These are phyloP conservation scores for Boletales sp. DNA, from an alignment of 768 basidiomycete species.

Conservation along the genomic window DNA sequence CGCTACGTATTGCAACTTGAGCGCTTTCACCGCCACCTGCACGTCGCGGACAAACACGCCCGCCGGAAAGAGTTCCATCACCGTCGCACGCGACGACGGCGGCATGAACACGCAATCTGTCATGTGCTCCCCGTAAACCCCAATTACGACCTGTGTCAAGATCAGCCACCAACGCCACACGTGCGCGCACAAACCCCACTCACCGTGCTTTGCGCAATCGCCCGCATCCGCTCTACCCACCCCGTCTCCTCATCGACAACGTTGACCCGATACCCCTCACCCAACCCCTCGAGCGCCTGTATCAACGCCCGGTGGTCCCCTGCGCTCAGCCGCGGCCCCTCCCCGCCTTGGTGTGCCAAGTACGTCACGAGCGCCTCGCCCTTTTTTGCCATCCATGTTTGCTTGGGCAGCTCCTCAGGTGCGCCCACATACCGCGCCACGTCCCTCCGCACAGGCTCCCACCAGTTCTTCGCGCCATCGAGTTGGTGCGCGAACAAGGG, in stretches of 20 bases:
- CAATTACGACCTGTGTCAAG: constrained; percentile 49
- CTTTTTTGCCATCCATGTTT: constrained; percentile 14
- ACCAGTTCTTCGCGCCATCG: constrained; percentile 58
- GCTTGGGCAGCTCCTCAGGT: constrained; percentile 14
- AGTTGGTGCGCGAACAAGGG: constrained; percentile 38
- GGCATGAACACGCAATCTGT: constrained; percentile 72
- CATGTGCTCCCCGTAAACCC: constrained; percentile 57
- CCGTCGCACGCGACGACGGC: constrained; percentile 51
- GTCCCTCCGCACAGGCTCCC: constrained; percentile 51
- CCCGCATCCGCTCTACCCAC: constrained; percentile 62
- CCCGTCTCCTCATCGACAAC: constrained; percentile 48
- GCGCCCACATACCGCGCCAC: constrained; percentile 43
- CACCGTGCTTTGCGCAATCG: constrained; percentile 68
- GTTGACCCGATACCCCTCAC: constrained; percentile 52
- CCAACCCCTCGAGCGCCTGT: constrained; percentile 50
- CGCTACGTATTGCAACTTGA: constrained; percentile 56
- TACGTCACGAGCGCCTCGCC: constrained; percentile 60
- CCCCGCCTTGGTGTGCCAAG: constrained; percentile 57
- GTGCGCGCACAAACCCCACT: constrained; percentile 15
- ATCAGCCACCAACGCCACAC: not conserved
- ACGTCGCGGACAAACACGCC: constrained; percentile 63
- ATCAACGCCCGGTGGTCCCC: constrained; percentile 63
- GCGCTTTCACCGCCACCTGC: constrained; percentile 50
- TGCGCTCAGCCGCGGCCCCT: constrained; percentile 47
- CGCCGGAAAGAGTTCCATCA: constrained; percentile 76